Evolutionary conservation across 805 yeast genomes (phyloP), one percentile per base, ranked within the genome.

Genomic region (Blastobotrys robertii): DNA sequence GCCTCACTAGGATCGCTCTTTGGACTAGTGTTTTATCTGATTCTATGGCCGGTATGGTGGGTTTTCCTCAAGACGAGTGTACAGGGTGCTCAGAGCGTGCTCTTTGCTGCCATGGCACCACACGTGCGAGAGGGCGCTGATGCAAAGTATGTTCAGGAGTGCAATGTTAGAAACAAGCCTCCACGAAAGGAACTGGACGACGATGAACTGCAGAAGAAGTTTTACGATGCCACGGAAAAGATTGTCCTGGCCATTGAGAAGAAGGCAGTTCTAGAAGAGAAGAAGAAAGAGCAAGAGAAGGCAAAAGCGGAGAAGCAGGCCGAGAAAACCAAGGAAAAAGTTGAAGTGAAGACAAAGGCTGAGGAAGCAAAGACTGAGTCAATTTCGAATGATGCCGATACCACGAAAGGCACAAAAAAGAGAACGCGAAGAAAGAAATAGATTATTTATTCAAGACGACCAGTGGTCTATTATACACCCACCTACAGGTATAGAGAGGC

Each of bases 21-120:
- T 50, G 80, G 85, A 2, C 62, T 83, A 30, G 47, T 87, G 3
- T 8, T 85, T 0, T 79, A 90, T 56, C 47, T 87, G 28, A 6
- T 87, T 2, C 44, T 81, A 35, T 84, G 81, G 66, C 98, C 98
- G 8, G 40, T 92, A 0, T 76, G 86, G 73, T 90, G 86, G 80
- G 54, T 92, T 12, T 69, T 88, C 39, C 69, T 88, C 43, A 90
- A 87, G 62, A 76, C 83, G 25, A 73, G 87, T 9, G 60, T 62
- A 31, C 79, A 81, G 50, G 99, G 97, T 4, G 81, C 85, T 28
- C 95, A 92, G 63, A 76, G 84, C 22, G 55, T 82, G 28, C 54
- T 86, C 36, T 81, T 72, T 64, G 84, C 85, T 0, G 56, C 84
- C 38, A 73, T 70, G 69, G 74, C 82, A 6, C 95, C 96, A 0